Evolutionary conservation across 495 filamentous ascomycete species (phyloP), one percentile per base, ranked within the genome.

Genomic region (Letharia lupina): DNA sequence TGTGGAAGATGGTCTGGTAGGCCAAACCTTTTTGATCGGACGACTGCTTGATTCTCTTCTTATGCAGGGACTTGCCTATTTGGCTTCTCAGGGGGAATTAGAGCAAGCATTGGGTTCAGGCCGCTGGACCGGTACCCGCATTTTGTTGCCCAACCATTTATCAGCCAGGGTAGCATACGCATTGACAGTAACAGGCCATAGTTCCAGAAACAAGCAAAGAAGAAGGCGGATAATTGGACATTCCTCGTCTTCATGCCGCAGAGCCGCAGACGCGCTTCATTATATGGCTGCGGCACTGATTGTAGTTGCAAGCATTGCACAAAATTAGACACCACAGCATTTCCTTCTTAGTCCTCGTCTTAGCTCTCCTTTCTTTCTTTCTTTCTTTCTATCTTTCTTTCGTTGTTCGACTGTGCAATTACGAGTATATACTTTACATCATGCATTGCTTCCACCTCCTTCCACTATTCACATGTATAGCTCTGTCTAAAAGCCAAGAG

Each of bases 231-330:
- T 54, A 33, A 54, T 31, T 54, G 28, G 12, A 33, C 12, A 57
- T 12, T 7, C 10, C 52, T 35, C 5, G 15, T 35, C 13, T 33
- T 10, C 54, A 37, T 57, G 54, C 54, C 31, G 33, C 15, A 57
- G 54, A 57, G 54, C 54, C 54, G 33, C 54, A 57, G 2, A 57
- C 54, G 54, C 54, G 31, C 54, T 57, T 57, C 33, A 57, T 8
- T 57, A 6, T 37, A 37, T 57, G 15, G 28, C 28, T 56, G 28
- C 52, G 52, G 52, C 52, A 56, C 28, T 35, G 3, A 16, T 35
- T 31, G 1, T 20, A 3, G 2, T 10, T 37, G 16, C 13, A 57
- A 57, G 52, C 23, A 56, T 35, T 12, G 4, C 23, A 28, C 31
- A 5, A 16, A 8, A 54, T 4, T 16, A 7, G 12, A 28, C 9